Base-by-base conservation (phyloP, 345 rosid genomes). In the Eucalyptus brandiana region DNA sequence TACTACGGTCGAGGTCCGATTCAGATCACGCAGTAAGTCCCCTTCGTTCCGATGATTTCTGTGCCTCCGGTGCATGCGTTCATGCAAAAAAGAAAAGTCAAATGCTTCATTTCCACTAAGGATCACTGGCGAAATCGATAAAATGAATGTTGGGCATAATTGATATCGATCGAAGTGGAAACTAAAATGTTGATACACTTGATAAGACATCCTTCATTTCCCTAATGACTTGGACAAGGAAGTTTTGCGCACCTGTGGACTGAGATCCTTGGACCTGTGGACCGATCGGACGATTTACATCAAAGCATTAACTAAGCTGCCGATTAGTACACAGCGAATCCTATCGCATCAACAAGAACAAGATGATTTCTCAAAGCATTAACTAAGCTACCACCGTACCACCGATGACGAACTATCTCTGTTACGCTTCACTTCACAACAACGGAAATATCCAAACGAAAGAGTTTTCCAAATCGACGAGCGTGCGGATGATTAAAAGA, bases 1-100 rank as follows among this genome's bases (percentile, higher is more conserved):
- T 92, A 91, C 40, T 92, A 56, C 30, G 91, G 92, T 42, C 93
- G 92, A 12, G 93, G 90, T 49, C 92, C 93, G 50, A 92, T 90
- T 37, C 92, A 91, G 89, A 86, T 91, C 56, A 17, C 92, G 30
- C 49, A 92, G 92, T 91, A 89, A 92, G 92, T 88, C 87, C 48
- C 51, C 30, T 24, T 28, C 24, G 12, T 47, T 16, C 9, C 7
- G 53, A 50, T 50, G 53, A 15, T 50, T 50, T 50, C 53, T 15
- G 1, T 50, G 53, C 53, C 53, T 50, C 53, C 2, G 53, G 53
- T 50, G 53, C 53, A 50, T 50, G 53, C 18, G 18, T 14, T 50
- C 80, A 16, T 16, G 80, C 80, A n/a, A 8, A n/a, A 67, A 8
- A 16, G 12, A 23, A 56, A 56, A 24, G 28, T 24, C 6, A 56